These are phyloP conservation scores for Candida railenensis DNA, from an alignment of 805 yeast genomes.

Conservation along the genomic window DNA sequence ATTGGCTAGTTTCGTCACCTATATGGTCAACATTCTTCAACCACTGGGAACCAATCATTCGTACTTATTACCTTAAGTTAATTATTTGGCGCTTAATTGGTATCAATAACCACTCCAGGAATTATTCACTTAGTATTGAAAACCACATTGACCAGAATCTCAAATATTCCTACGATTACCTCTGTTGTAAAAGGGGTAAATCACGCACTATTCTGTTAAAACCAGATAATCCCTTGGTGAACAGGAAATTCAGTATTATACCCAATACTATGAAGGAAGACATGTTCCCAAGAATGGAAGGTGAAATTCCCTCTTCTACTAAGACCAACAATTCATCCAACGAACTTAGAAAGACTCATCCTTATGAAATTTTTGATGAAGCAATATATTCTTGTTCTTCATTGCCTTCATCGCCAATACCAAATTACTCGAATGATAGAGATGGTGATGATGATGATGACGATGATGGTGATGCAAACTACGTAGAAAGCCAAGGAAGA, in stretches of 20 bases:
- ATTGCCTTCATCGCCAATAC: conserved; percentile 12
- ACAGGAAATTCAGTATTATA: conserved; percentile 47
- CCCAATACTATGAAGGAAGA: conserved; percentile 29
- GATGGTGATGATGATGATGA: not conserved
- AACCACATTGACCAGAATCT: conserved; percentile 31
- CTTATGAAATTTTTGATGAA: conserved; percentile 67
- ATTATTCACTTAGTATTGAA: conserved; percentile 29
- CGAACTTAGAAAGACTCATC: conserved; percentile 49
- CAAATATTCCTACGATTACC: conserved; percentile 19
- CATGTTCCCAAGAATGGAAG: conserved; percentile 9
- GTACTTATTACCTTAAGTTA: conserved; percentile 66
- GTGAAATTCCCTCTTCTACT: conserved; percentile 4
- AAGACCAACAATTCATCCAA: conserved; percentile 14
- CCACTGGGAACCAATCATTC: conserved; percentile 78
- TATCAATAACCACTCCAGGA: conserved; percentile 36
- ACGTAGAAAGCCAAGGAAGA: conserved; percentile 6
- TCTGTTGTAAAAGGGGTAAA: conserved; percentile 9
- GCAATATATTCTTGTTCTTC: conserved; percentile 49
- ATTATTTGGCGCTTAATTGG: conserved; percentile 65
- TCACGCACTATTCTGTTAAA: conserved; percentile 24
- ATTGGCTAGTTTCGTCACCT: conserved; percentile 51
- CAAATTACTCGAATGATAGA: not conserved
- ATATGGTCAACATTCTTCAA: conserved; percentile 60
- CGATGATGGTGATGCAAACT: not conserved
- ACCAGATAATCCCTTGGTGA: conserved; percentile 43